These are phyloP conservation scores for Aeschynomene evenia DNA, from an alignment of 306 rosid genomes.

Conservation along the genomic window DNA sequence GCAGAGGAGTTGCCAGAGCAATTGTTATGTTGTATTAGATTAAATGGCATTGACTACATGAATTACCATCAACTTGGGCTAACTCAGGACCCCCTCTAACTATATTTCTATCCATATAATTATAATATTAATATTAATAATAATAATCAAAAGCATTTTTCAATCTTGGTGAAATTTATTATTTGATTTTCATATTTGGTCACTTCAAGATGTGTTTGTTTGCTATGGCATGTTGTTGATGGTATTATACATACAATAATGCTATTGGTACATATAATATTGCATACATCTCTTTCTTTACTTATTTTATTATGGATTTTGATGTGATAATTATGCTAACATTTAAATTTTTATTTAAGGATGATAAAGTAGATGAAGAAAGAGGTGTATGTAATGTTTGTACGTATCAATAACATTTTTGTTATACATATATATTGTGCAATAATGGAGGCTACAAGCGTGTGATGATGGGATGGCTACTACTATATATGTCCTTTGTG, in stretches of 20 bases:
- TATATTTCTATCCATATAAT: too few species aligned
- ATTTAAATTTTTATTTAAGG: too few species aligned
- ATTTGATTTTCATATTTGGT: constrained; percentile 34
- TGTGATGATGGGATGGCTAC: constrained; percentile 28
- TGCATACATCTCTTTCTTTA: too few species aligned
- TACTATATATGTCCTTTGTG: too few species aligned
- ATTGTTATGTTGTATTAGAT: constrained; percentile 79
- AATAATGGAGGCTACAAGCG: constrained; percentile 29
- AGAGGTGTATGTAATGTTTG: too few species aligned
- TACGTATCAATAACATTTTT: too few species aligned
- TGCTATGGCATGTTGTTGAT: neutral
- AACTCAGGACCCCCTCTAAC: constrained; percentile 48
- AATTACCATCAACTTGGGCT: constrained; percentile 78
- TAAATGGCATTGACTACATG: constrained; percentile 79
- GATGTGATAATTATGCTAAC: too few species aligned
- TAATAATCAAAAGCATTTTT: constrained; percentile 27
- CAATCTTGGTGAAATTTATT: constrained; percentile 26
- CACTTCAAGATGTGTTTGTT: constrained; percentile 30
- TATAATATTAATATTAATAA: too few species aligned
- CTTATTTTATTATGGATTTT: too few species aligned
- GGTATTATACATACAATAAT: too few species aligned
- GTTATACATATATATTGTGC: neutral
- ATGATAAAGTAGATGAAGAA: too few species aligned
- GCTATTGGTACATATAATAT: too few species aligned
- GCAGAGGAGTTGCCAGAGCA: constrained; percentile 95